Base-by-base conservation (phyloP, 2,329 filamentous ascomycete species). In the Hymenoscyphus fructigenus region DNA sequence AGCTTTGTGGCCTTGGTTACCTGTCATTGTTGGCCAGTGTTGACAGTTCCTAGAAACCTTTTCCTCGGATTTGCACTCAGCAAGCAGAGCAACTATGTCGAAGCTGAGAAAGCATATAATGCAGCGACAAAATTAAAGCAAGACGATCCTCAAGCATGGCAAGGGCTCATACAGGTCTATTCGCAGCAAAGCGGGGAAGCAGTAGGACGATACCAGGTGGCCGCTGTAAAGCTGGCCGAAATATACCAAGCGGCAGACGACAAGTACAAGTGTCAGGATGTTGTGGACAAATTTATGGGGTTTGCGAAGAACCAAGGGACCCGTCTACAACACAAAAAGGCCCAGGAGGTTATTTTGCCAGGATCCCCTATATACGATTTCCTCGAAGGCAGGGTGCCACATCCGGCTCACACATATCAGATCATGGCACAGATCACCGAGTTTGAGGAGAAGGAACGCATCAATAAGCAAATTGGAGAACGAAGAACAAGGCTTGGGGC, bases 391-490 rank as follows among this genome's bases (percentile, higher is more conserved):
- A 86, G 92, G 3, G 81, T 98, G 3, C 91, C 90, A 1, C 87
- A 91, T 69, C 93, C 95, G 0, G 86, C 88, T 10, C 85, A 88
- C 65, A 96, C 91, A 0, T 97, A 96, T 76, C 89, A 88, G 71
- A 89, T 86, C 38, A 88, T 98, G 62, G 91, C 92, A 15, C 89
- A 95, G 70, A 91, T 96, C 23, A 84, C 91, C 2, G 95, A 98
- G 74, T 81, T 86, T 1, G 91, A 95, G 66, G 95, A 99, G 78
- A 93, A 91, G 74, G 90, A 94, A 75, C 89, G 87, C 36, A 94
- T 97, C 76, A 97, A 97, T 75, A 91, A 86, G 3, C 86, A 97
- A 65, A 96, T 99, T 70, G 92, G 90, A 36, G 93, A 97, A 77
- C 87, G 95, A 55, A 85, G 93, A 68, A 97, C 93, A 1, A 85